Percentiles rank a stretch among this genome's conserved stretches.
Conservation (phyloP, 108 stramenopile genomes). For the Bacterosira constricta region DNA sequence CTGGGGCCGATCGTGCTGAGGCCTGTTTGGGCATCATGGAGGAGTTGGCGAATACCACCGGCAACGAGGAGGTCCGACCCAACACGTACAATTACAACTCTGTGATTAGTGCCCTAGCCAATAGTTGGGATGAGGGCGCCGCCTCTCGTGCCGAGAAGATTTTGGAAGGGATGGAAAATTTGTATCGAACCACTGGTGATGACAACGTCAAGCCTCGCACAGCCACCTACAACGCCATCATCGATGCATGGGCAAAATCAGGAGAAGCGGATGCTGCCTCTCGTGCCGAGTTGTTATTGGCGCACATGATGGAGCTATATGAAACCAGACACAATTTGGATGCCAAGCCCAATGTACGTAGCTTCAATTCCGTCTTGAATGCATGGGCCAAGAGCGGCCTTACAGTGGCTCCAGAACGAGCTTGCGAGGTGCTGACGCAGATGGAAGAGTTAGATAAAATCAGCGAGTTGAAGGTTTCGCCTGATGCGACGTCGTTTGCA, state of each 20-base stretch:
- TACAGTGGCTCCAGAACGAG: slow-evolving; percentile 51
- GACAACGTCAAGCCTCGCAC: slow-evolving; percentile 67
- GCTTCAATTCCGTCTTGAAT: slow-evolving; percentile 64
- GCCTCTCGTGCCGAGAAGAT: slow-evolving; percentile 70
- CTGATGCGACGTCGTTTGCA: slow-evolving; percentile 67
- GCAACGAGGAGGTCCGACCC: slow-evolving; percentile 59
- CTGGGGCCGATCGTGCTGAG: slow-evolving; percentile 24
- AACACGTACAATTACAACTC: slow-evolving; percentile 66
- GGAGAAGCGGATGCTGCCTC: slow-evolving; percentile 35
- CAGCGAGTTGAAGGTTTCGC: slow-evolving; percentile 49
- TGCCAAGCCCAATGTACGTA: slow-evolving; percentile 58
- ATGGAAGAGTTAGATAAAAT: slow-evolving; percentile 58
- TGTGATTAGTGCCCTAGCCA: slow-evolving; percentile 70
- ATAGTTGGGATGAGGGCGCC: slow-evolving; percentile 49
- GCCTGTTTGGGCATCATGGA: slow-evolving; percentile 62
- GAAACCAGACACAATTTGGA: slow-evolving; percentile 45
- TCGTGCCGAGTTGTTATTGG: slow-evolving; percentile 57
- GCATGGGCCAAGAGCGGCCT: slow-evolving; percentile 71
- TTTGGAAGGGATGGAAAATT: slow-evolving; percentile 64
- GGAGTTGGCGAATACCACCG: slow-evolving; percentile 43
- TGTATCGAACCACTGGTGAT: slow-evolving; percentile 49
- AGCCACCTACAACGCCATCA: slow-evolving; percentile 57
- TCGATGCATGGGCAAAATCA: slow-evolving; percentile 54
- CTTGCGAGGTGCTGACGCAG: slow-evolving; percentile 56
- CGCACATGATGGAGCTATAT: slow-evolving; percentile 56